These are phyloP conservation scores for Aspergillus novoparasiticus DNA, from an alignment of 2,329 filamentous ascomycete genomes.

Conservation along the genomic window DNA sequence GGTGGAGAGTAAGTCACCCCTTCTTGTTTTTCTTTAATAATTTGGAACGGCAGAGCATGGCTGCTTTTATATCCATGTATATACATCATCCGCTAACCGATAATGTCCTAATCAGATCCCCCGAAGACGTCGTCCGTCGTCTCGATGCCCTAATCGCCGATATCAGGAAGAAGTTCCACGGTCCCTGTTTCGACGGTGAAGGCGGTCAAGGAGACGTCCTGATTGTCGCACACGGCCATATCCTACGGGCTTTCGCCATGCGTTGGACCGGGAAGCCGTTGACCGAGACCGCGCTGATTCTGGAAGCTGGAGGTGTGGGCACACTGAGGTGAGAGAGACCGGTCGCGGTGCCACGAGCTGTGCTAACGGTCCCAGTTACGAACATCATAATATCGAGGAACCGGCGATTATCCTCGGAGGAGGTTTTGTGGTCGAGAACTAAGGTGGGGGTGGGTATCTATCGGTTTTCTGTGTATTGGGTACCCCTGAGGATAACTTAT, in stretches of 20 bases:
- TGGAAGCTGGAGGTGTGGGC: slow-evolving; percentile 87
- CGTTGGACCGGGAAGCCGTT: slow-evolving; percentile 77
- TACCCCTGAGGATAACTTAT: not conserved
- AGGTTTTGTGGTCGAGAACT: slow-evolving; percentile 58
- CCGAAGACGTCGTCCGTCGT: slow-evolving; percentile 70
- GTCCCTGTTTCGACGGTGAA: slow-evolving; percentile 60
- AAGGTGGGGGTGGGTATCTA: not conserved
- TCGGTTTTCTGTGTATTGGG: not conserved
- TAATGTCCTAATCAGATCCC: slow-evolving; percentile 53
- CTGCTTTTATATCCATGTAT: not conserved
- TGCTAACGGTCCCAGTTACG: slow-evolving; percentile 60
- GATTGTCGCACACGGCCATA: slow-evolving; percentile 87
- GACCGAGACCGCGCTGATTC: slow-evolving; percentile 73
- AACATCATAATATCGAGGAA: slow-evolving; percentile 76
- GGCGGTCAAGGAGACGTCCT: slow-evolving; percentile 65
- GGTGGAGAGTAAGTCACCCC: slow-evolving; percentile 67
- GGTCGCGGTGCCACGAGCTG: not conserved
- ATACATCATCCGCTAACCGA: not conserved
- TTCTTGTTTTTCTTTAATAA: not conserved
- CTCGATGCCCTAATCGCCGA: slow-evolving; percentile 76
- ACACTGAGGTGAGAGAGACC: slow-evolving; percentile 64
- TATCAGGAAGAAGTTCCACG: slow-evolving; percentile 69
- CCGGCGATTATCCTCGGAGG: slow-evolving; percentile 79
- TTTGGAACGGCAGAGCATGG: not conserved
- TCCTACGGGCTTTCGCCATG: slow-evolving; percentile 83